These are phyloP conservation scores for Salix viminalis DNA, from an alignment of 345 rosid genomes.

Conservation along the genomic window DNA sequence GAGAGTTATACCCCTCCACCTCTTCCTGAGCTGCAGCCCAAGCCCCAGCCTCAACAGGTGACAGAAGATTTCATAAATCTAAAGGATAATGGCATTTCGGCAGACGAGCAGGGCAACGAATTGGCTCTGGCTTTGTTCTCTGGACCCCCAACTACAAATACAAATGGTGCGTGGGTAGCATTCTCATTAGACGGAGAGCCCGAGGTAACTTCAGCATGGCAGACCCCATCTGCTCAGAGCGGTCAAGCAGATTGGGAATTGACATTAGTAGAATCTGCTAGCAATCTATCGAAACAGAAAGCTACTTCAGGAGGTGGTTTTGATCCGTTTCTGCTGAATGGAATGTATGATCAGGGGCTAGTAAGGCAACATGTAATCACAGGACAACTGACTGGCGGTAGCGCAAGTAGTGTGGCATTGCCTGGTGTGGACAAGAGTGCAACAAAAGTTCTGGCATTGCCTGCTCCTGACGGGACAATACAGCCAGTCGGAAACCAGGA, in stretches of 20 bases:
- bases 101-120: conserved; percentile 17
- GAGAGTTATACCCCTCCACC: conserved; percentile 13
- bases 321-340: conserved; percentile 22
- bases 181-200: conserved; percentile 15
- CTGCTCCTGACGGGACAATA: conserved; percentile 23
- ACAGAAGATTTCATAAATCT: conserved; percentile 25
- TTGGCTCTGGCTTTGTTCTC: conserved; percentile 26
- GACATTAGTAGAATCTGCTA: conserved; percentile 23
- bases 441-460: conserved; percentile 21
- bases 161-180: conserved; percentile 20
- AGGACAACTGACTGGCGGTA: conserved; percentile 14
- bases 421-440: conserved; percentile 8
- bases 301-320: conserved; percentile 21
- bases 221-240: conserved; percentile 23
- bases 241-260: conserved; percentile 24
- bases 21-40: conserved; percentile 4
- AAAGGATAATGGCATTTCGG: conserved; percentile 22
- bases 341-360: conserved; percentile 28
- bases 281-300: conserved; percentile 24
- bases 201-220: conserved; percentile 28
- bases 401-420: conserved; percentile 26
- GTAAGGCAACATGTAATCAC: conserved; percentile 26
- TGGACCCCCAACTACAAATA: neutral
- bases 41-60: conserved; percentile 9
- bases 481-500: conserved; percentile 22